Evolutionary conservation across 495 filamentous ascomycete genomes (phyloP).

Genomic region (Annulohypoxylon maeteangense): DNA sequence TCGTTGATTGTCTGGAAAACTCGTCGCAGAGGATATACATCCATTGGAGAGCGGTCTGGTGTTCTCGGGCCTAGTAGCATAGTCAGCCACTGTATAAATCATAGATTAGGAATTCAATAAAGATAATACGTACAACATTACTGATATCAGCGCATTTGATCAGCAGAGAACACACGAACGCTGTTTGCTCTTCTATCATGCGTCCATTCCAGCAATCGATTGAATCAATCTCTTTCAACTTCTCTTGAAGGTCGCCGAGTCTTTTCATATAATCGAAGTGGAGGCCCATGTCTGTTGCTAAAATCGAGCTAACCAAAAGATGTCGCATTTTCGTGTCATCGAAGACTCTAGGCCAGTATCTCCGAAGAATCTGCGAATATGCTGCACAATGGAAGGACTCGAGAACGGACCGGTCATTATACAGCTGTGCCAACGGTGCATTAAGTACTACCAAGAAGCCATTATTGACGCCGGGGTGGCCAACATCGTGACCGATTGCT

Average conservation of each 20-base stretch:
- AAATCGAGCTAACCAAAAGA: constrained; percentile 92
- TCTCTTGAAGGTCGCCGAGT: constrained; percentile 78
- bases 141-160: constrained; percentile 99
- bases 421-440: constrained; percentile 94
- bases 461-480: constrained; percentile 98
- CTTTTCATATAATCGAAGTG: constrained; percentile 96
- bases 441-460: constrained; percentile 93
- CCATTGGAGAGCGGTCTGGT: constrained; percentile 85
- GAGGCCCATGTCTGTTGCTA: constrained; percentile 96
- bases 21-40: constrained; percentile 92
- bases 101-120: neutral
- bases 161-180: constrained; percentile 83
- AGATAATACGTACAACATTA: constrained; percentile 79
- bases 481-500: constrained; percentile 96
- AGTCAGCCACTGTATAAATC: constrained; percentile 46
- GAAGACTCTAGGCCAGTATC: constrained; percentile 89
- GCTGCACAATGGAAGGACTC: constrained; percentile 98
- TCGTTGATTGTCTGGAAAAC: constrained; percentile 88
- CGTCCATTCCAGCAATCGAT: constrained; percentile 78
- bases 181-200: constrained; percentile 73
- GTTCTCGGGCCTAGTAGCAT: constrained; percentile 74
- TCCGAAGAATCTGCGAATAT: constrained; percentile 93
- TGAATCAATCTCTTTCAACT: constrained; percentile 68
- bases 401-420: constrained; percentile 96
- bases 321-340: constrained; percentile 78